Evolutionary conservation across 2,329 filamentous ascomycete genomes (phyloP).

Genomic region (Exophiala lecanii-corni): DNA sequence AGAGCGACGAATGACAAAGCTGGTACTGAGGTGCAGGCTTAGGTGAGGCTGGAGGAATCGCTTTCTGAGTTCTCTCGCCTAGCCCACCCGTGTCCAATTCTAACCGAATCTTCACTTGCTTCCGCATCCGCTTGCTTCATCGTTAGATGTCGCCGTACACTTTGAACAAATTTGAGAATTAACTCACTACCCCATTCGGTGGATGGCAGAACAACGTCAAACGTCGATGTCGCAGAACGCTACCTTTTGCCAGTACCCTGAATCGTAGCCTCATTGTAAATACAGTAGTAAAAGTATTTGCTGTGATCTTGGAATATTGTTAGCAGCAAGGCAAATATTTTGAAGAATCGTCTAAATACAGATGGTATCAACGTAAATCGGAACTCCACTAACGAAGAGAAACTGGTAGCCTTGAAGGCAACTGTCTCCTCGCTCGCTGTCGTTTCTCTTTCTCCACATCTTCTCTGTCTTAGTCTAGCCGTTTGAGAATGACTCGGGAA

Average conservation of each 20-base stretch:
- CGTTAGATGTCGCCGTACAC: too few species aligned
- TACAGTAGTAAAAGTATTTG: not conserved
- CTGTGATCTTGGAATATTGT: not conserved
- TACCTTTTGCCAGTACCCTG: not conserved
- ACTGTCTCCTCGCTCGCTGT: not conserved
- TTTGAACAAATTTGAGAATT: too few species aligned
- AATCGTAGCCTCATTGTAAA: not conserved
- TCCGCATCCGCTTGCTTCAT: too few species aligned
- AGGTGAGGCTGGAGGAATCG: too few species aligned
- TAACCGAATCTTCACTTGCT: too few species aligned
- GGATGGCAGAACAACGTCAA: not conserved
- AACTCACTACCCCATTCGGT: too few species aligned
- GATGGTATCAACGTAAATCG: not conserved
- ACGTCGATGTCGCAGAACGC: not conserved
- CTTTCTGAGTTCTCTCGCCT: too few species aligned
- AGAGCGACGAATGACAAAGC: not conserved
- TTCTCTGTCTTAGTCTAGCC: not conserved
- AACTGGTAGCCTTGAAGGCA: not conserved
- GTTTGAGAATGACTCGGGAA: constrained; percentile 6
- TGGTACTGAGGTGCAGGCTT: too few species aligned
- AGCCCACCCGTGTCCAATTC: too few species aligned
- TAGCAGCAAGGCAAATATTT: too few species aligned
- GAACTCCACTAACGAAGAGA: not conserved
- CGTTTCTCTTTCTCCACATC: not conserved
- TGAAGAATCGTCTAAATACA: not conserved